Evolutionary conservation across 345 rosid species (phyloP), one percentile per base, ranked within the genome.

Genomic region (Ceriops decandra): DNA sequence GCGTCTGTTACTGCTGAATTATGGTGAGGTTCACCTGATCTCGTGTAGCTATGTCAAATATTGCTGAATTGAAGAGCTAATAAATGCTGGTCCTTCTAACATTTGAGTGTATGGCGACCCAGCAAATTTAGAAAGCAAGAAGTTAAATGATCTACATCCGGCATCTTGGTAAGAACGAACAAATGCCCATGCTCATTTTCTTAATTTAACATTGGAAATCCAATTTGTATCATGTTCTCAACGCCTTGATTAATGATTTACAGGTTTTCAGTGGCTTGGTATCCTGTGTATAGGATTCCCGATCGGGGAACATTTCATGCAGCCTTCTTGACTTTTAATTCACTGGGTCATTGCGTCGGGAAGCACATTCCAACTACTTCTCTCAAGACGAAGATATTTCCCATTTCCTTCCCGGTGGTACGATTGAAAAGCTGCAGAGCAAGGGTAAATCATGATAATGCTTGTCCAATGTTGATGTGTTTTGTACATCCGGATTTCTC

Each of bases 181-280:
- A 57, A 20, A 30, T 38, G 27, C 7, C 49, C 9, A 35, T 46
- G 27, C 52, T 66, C 21, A 21, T 62, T 8, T 24, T 54, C 5
- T 6, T 27, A 33, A 7, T 33, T 33, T 33, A 7, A 33, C 9
- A 9, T 33, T 33, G 36, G 36, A 33, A 33, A 33, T 33, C 36
- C 9, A 33, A 33, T 33, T 33, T 33, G 36, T 33, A 33, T 7
- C 10, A 33, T 33, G 10, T 33, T 33, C 36, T 33, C 36, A 33
- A 33, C 10, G 16, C 27, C 9, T 31, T 10, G 26, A 30, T 26
- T 19, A 54, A 26, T 63, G 54, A 46, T 35, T 57, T 63, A 36
- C 64, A 79, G 82, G 76, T 79, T 70, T 68, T 68, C 79, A 33
- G 82, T 79, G 26, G 82, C 79, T 6, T 74, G 82, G 82, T 70